Percentiles rank a stretch among this genome's conserved stretches.
Evolutionary conservation across 2,329 filamentous ascomycete species (phyloP).

Genomic region (Neonectria ditissima): DNA sequence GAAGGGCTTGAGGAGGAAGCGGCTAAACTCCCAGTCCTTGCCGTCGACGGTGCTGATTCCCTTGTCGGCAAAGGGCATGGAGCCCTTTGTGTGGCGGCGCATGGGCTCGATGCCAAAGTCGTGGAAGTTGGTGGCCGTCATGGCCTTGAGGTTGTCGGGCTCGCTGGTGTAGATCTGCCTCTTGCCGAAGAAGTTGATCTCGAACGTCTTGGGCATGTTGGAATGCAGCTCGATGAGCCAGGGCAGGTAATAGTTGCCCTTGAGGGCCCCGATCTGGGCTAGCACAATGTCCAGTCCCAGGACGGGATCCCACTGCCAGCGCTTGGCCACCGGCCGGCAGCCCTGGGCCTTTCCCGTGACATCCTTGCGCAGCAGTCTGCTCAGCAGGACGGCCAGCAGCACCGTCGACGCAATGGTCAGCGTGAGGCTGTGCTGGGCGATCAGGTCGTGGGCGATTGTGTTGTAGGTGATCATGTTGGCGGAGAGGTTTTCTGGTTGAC

Average conservation of each 20-base stretch:
- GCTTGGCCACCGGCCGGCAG: constrained; percentile 22
- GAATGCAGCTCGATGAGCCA: constrained; percentile 36
- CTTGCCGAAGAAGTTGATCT: constrained; percentile 37
- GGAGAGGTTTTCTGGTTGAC: neutral
- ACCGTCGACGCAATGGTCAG: constrained; percentile 9
- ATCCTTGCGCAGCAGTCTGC: constrained; percentile 15
- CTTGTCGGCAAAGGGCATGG: constrained; percentile 35
- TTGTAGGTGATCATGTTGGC: constrained; percentile 4
- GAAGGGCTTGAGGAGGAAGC: constrained; percentile 36
- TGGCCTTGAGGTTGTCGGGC: constrained; percentile 37
- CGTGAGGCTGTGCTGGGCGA: constrained; percentile 11
- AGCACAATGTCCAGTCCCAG: constrained; percentile 36
- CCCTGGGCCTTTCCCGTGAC: constrained; percentile 14
- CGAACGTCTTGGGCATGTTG: constrained; percentile 36
- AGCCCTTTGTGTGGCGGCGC: constrained; percentile 32
- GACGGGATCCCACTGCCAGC: constrained; percentile 32
- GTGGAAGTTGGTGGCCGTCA: constrained; percentile 39
- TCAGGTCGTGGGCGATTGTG: neutral
- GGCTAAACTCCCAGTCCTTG: constrained; percentile 37
- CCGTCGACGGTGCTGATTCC: constrained; percentile 34
- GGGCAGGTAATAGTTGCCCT: constrained; percentile 32
- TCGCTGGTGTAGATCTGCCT: constrained; percentile 37
- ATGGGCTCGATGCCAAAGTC: constrained; percentile 38
- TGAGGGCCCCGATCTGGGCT: constrained; percentile 33
- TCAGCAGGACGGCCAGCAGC: constrained; percentile 14